Conservation (phyloP, 129 eudicot species). For the Saposhnikovia divaricata region DNA sequence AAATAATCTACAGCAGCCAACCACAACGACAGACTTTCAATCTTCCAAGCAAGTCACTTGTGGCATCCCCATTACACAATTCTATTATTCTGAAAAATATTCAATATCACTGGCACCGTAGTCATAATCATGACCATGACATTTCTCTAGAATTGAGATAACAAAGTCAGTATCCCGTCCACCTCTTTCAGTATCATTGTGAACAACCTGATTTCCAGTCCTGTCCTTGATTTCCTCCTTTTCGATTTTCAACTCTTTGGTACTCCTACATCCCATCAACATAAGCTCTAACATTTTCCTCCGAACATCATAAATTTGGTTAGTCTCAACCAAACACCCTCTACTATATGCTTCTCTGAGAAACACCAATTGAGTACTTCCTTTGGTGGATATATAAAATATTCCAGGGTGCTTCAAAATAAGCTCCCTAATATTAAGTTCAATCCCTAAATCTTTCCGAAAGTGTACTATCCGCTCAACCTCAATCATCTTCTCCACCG, state of each 20-base stretch:
- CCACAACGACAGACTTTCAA: not conserved
- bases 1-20: not conserved
- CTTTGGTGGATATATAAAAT: slow-evolving; percentile 64
- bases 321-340: slow-evolving; percentile 52
- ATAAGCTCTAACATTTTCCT: slow-evolving; percentile 76
- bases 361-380: slow-evolving; percentile 48
- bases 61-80: not conserved
- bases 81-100: not conserved
- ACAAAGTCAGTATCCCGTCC: slow-evolving; percentile 43
- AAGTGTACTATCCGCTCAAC: slow-evolving; percentile 70
- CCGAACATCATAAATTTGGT: slow-evolving; percentile 48
- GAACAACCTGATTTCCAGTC: slow-evolving; percentile 10
- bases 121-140: slow-evolving; percentile 7
- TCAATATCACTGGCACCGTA: slow-evolving; percentile 1
- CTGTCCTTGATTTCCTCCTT: slow-evolving; percentile 29
- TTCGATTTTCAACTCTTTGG: slow-evolving; percentile 36
- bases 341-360: slow-evolving; percentile 67
- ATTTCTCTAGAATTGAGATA: slow-evolving; percentile 34
- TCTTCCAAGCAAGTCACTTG: not conserved
- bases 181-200: slow-evolving; percentile 16
- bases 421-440: slow-evolving; percentile 70
- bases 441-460: slow-evolving; percentile 64
- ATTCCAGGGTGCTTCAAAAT: slow-evolving; percentile 78
- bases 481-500: slow-evolving; percentile 73
- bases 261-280: slow-evolving; percentile 47